Base-by-base conservation (phyloP, 768 basidiomycete species). In the Kwoniella sp. region DNA sequence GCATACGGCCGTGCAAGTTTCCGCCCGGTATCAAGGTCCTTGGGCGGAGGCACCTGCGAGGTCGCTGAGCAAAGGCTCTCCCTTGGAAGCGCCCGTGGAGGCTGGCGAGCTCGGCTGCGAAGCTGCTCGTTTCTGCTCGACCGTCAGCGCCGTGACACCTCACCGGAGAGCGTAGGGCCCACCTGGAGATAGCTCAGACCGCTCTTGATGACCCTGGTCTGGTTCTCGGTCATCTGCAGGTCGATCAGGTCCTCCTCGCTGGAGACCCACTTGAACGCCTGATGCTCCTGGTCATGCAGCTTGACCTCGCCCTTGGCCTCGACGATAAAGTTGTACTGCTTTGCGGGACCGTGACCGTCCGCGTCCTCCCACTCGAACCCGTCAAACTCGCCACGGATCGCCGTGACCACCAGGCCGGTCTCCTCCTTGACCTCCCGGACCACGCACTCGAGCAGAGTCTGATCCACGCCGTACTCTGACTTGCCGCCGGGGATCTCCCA, bases 241-340 rank as follows among this genome's bases (percentile, higher is more conserved):
- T 23, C 41, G 8, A 26, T 26, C 7, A 43, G 41, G 15, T 43
- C 41, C 7, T 14, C 15, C 5, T 6, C 28, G 22, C 15, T n/a
- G 3, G 7, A 3, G 11, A 38, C 25, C 41, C 41, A 43, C 25
- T 9, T 43, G 12, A 17, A 43, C 3, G 41, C 41, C 25, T 29
- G 41, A 19, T 43, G 41, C 17, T 29, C 41, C 15, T 38, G 19
- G 37, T 38, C 37, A 22, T 38, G 5, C 19, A 38, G 37, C 37
- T 17, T 38, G 12, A 20, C 17, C 23, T 20, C 37, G 34, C 34
- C 34, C 8, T 22, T 5, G 5, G 47, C 45, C 19, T 46, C 39
- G 19, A 47, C 45, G 15, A 46, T n/a, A 26, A 54, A 54, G 28
- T 46, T 47, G 37, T 39, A 47, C 27, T 54, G 53, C 38, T 48